phyloP scores from a whole-genome alignment of 2,329 filamentous ascomycete species.

The Cercospora beticola region DNA sequence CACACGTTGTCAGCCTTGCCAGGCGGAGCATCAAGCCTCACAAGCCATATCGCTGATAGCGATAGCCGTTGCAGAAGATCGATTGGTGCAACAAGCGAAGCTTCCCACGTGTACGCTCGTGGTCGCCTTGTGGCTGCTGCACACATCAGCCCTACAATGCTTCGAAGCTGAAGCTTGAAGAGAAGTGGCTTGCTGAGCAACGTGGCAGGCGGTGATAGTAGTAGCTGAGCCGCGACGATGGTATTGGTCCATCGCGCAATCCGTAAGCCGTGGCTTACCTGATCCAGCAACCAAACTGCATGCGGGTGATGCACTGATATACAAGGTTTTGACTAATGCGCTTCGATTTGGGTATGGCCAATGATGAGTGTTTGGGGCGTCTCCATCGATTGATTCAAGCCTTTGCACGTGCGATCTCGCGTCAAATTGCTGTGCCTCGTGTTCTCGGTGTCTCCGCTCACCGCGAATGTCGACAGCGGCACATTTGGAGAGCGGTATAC shows the following conservation, averaged over 20 bases:
- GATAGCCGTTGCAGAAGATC: not conserved
- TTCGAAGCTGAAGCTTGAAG: not conserved
- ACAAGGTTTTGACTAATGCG: not conserved
- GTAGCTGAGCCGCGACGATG: not conserved
- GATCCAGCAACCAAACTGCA: not conserved
- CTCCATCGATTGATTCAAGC: not conserved
- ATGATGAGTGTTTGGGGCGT: not conserved
- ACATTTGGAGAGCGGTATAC: not conserved
- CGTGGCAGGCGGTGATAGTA: slow-evolving; percentile 7
- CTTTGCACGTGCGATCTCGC: not conserved
- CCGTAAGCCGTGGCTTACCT: slow-evolving; percentile 5
- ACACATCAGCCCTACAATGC: slow-evolving; percentile 7
- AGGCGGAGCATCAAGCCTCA: slow-evolving; percentile 10
- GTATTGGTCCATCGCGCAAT: slow-evolving; percentile 1
- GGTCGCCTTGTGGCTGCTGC: slow-evolving; percentile 9
- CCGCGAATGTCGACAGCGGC: not conserved
- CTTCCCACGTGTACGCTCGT: slow-evolving; percentile 5
- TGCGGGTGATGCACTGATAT: slow-evolving; percentile 1
- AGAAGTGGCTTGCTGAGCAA: slow-evolving; percentile 8
- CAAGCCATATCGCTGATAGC: slow-evolving; percentile 7
- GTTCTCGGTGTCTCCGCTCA: not conserved
- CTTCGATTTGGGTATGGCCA: not conserved
- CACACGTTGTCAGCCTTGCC: slow-evolving; percentile 8
- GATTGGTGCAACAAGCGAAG: not conserved
- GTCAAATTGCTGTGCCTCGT: not conserved